These are phyloP conservation scores for Penicillium chermesinum DNA, from an alignment of 495 filamentous ascomycete genomes.

Conservation along the genomic window DNA sequence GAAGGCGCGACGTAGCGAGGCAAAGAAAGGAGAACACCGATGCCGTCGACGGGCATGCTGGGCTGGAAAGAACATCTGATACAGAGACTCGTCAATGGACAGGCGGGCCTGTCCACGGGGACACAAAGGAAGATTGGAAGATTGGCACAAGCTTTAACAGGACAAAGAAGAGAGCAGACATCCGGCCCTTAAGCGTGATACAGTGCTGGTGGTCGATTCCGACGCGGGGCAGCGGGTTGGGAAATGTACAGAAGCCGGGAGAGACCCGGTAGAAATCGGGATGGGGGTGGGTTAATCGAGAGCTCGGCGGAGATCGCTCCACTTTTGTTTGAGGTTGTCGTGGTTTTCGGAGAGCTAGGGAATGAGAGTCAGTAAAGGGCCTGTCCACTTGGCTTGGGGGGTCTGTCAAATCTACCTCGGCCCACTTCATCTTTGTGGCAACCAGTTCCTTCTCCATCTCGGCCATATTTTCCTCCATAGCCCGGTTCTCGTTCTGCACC, in stretches of 20 bases:
- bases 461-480: constrained; percentile 80
- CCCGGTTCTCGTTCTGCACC: constrained; percentile 89
- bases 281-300: constrained; percentile 38
- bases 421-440: constrained; percentile 88
- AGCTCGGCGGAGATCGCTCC: constrained; percentile 72
- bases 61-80: constrained; percentile 7
- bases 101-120: constrained; percentile 1
- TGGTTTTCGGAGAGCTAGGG: constrained; percentile 54
- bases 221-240: constrained; percentile 3
- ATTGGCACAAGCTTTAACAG: not conserved
- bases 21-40: constrained; percentile 13
- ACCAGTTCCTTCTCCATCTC: constrained; percentile 96
- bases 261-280: not conserved
- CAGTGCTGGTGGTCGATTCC: constrained; percentile 10
- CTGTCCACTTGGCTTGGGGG: constrained; percentile 16
- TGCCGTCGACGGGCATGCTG: constrained; percentile 13
- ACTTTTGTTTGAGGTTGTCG: constrained; percentile 72
- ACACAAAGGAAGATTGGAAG: constrained; percentile 2
- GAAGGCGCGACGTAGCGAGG: constrained; percentile 1
- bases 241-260: constrained; percentile 25
- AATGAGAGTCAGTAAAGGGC: constrained; percentile 2
- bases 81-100: not conserved
- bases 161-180: constrained; percentile 9
- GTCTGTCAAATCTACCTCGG: constrained; percentile 63
- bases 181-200: constrained; percentile 15